Base-by-base conservation (phyloP, 192 early-diverging fungal species). In the Backusella liffmaniae region DNA sequence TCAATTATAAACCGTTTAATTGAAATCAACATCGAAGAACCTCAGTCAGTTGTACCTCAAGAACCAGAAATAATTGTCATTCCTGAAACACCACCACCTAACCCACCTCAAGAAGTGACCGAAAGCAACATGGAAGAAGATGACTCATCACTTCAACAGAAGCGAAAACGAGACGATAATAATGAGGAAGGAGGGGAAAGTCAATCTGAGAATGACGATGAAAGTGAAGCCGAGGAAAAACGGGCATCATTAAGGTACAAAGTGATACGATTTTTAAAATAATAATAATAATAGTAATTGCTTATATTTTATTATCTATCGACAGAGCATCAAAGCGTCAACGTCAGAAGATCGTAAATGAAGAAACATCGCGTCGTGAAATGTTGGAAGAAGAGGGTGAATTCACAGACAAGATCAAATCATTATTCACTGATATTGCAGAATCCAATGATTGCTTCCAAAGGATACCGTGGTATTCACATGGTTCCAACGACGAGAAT, bases 321-420 rank as follows among this genome's bases (percentile, higher is more conserved):
- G 23, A 53, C 35, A 83, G 82, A 71, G 76, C 82, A 23, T 83
- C 82, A 13, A 83, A 83, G 42, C 66, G 82, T 3, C 77, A 79
- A 16, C 71, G 67, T 18, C 72, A 83, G 37, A 83, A 83, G 37
- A 69, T 79, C 15, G 78, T 71, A 46, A 71, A 70, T 44, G 78
- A 83, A 44, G 77, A 83, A 73, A 23, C 44, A 23, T 67, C 78
- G 15, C 39, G 70, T 10, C 68, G 51, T 26, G 59, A 78, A 68
- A 76, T 79, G 56, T 18, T 78, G 49, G 59, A 76, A 16, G 82
- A 83, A 72, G 82, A 83, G 56, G 65, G 35, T 9, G 75, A 68
- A 13, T 49, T 79, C 10, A 46, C 62, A 4, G 67, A 51, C 36
- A 79, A 77, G 35, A 69, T 75, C 16, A 72, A 77, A 34, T 26